A percentile compares a stretch with the other conserved stretches of the same genome.
These are phyloP conservation scores for Hymenoscyphus occultus DNA, from an alignment of 2,329 filamentous ascomycete species.

Conservation along the genomic window DNA sequence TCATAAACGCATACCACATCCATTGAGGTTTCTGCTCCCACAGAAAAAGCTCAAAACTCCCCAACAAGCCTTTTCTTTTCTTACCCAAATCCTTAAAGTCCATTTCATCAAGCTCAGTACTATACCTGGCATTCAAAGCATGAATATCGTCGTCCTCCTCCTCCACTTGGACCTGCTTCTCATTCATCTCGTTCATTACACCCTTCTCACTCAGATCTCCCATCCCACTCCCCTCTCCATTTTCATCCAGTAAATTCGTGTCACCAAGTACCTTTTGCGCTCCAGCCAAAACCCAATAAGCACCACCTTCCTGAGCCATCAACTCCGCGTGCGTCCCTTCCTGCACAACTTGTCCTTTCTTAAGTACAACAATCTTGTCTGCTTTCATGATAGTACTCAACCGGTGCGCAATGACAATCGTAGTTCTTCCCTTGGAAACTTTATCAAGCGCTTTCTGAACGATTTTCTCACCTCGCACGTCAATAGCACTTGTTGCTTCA, in stretches of 20 bases:
- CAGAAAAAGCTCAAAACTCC: slow-evolving; percentile 45
- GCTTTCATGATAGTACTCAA: slow-evolving; percentile 73
- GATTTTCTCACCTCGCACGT: slow-evolving; percentile 45
- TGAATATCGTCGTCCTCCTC: slow-evolving; percentile 6
- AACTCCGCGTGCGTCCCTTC: slow-evolving; percentile 72
- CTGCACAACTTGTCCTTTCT: slow-evolving; percentile 69
- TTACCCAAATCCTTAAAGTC: background rate
- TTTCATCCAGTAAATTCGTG: background rate
- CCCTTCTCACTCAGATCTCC: slow-evolving; percentile 14
- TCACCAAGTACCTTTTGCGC: slow-evolving; percentile 49
- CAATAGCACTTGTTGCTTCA: slow-evolving; percentile 56
- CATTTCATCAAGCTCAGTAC: slow-evolving; percentile 10
- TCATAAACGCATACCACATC: slow-evolving; percentile 47
- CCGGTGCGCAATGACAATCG: slow-evolving; percentile 62
- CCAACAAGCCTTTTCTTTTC: slow-evolving; percentile 9
- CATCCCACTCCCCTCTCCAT: background rate
- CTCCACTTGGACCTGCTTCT: background rate
- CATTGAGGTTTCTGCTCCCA: slow-evolving; percentile 53
- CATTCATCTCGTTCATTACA: background rate
- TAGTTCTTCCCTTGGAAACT: slow-evolving; percentile 55
- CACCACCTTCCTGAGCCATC: slow-evolving; percentile 52
- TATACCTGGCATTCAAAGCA: slow-evolving; percentile 13
- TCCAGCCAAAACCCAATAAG: slow-evolving; percentile 66
- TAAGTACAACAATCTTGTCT: slow-evolving; percentile 74
- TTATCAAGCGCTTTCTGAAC: slow-evolving; percentile 53